Conservation (phyloP, 768 basidiomycete genomes). For the Cystobasidium ongulense region DNA sequence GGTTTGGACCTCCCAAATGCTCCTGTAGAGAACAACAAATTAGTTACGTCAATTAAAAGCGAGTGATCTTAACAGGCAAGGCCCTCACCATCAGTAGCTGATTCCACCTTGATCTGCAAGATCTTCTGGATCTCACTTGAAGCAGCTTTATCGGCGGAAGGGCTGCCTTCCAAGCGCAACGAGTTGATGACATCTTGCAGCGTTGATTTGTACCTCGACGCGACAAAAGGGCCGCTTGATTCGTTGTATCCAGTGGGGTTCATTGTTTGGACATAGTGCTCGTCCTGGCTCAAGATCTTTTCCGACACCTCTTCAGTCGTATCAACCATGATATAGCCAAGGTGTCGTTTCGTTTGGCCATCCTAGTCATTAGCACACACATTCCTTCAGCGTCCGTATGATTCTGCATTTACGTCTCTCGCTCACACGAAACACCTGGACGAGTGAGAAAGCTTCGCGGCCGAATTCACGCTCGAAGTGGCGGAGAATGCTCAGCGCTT, state of each 20-base stretch:
- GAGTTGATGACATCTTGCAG: not conserved
- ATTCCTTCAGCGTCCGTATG: not conserved
- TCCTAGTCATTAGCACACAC: not conserved
- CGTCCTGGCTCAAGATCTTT: not conserved
- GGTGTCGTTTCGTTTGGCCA: not conserved
- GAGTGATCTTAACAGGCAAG: not conserved
- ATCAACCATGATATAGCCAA: not conserved
- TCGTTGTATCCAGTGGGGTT: not conserved
- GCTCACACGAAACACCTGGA: constrained; percentile 1
- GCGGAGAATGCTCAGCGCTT: constrained; percentile 16
- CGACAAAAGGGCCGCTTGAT: not conserved
- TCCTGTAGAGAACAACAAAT: not conserved
- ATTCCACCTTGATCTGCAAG: constrained; percentile 1
- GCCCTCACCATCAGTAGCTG: not conserved
- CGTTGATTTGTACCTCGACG: not conserved
- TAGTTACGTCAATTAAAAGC: not conserved
- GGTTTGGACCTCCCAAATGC: not conserved
- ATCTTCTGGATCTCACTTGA: not conserved
- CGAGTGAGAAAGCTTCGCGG: not conserved
- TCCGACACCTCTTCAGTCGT: not conserved
- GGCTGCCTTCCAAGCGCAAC: not conserved
- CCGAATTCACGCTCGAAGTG: constrained; percentile 10
- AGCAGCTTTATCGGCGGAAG: not conserved
- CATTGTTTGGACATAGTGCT: not conserved
- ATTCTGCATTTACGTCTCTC: not conserved